Percentiles rank a stretch among this genome's conserved stretches.
These are phyloP conservation scores for Gracilariopsis chorda DNA, from an alignment of 23 red algal species.

Conservation along the genomic window DNA sequence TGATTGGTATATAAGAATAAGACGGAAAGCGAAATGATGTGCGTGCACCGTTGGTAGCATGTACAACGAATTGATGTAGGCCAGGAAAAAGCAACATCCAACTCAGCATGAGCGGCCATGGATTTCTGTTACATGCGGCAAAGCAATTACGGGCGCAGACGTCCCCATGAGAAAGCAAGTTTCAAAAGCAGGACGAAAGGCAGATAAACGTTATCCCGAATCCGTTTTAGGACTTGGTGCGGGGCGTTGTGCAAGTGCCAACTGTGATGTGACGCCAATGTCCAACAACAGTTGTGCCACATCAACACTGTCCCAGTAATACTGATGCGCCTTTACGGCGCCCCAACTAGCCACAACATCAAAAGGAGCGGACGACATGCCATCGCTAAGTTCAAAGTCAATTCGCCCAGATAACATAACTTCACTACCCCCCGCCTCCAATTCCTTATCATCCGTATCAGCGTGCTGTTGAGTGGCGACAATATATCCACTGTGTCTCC, in stretches of 20 bases:
- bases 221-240: too few relatives aligned
- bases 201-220: too few relatives aligned
- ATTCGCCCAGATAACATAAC: constrained; percentile 44
- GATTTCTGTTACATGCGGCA: too few relatives aligned
- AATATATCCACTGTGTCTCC: constrained; percentile 18
- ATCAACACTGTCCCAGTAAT: constrained; percentile 52
- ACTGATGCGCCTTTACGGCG: constrained; percentile 52
- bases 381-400: constrained; percentile 48
- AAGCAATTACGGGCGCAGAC: too few relatives aligned
- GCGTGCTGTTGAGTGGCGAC: background rate
- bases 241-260: background rate
- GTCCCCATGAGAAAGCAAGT: too few relatives aligned
- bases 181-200: too few relatives aligned
- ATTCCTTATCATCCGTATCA: background rate
- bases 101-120: too few relatives aligned
- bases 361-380: constrained; percentile 14
- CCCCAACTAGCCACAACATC: constrained; percentile 63
- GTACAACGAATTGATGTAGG: too few relatives aligned
- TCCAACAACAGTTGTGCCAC: constrained; percentile 50
- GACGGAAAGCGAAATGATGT: too few relatives aligned
- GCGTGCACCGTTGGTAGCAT: too few relatives aligned
- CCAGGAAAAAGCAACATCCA: too few relatives aligned
- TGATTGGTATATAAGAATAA: too few relatives aligned
- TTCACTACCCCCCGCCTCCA: constrained; percentile 9
- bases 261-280: constrained; percentile 38